phyloP scores from a whole-genome alignment of 768 basidiomycete species.

The Phaffia australis region DNA sequence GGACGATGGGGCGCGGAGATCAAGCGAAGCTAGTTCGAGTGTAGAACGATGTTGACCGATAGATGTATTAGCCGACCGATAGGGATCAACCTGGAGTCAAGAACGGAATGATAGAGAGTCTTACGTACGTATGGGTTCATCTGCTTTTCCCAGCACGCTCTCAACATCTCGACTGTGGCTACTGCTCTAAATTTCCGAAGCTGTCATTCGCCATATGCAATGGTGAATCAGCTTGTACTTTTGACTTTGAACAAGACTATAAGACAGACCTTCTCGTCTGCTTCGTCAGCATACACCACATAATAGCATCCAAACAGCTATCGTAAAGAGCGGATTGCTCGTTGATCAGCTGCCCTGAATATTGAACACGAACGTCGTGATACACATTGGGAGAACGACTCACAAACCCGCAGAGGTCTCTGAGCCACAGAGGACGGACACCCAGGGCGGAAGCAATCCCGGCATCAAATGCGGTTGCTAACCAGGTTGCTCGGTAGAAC shows the following conservation, averaged over 20 bases:
- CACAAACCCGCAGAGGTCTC: conserved; percentile 52
- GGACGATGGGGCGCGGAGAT: conserved; percentile 54
- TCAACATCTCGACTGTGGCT: conserved; percentile 91
- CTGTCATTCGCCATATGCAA: conserved; percentile 40
- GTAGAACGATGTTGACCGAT: neutral
- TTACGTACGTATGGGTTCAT: conserved; percentile 71
- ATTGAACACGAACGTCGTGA: no score
- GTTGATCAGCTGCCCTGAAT: conserved; percentile 40
- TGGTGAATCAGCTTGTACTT: neutral
- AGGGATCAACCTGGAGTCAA: neutral
- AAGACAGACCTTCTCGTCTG: conserved; percentile 78
- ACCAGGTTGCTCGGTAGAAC: conserved; percentile 94
- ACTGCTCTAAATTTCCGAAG: conserved; percentile 82
- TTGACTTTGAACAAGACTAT: neutral
- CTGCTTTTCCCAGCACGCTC: conserved; percentile 94
- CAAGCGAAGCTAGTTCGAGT: conserved; percentile 39
- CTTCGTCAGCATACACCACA: conserved; percentile 75
- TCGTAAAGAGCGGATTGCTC: neutral
- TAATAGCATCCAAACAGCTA: conserved; percentile 51
- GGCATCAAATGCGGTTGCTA: conserved; percentile 85
- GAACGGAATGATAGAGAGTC: neutral
- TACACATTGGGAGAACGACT: neutral
- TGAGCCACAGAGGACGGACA: conserved; percentile 80
- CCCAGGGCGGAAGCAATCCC: conserved; percentile 94
- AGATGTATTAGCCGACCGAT: neutral